These are phyloP conservation scores for Camellia lanceoleosa DNA, from an alignment of 148 eudicot species.

Conservation along the genomic window DNA sequence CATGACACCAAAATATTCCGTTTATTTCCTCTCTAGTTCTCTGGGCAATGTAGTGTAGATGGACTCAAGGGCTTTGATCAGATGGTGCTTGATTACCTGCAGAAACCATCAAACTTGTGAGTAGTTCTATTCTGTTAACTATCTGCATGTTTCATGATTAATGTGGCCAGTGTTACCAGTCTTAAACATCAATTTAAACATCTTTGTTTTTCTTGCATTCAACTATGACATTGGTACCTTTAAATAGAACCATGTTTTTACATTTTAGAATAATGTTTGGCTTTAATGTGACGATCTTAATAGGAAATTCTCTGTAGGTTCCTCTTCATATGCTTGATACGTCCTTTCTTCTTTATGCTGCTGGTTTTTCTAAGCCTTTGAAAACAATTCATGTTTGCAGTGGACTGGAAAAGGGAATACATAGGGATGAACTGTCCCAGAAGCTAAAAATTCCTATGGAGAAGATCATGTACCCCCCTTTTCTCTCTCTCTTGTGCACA, in stretches of 20 bases:
- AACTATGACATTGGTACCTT: not conserved
- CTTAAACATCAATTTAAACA: not conserved
- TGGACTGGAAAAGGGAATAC: constrained; percentile 71
- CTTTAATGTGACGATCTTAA: not conserved
- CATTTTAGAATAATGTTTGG: not conserved
- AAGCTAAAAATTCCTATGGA: constrained; percentile 60
- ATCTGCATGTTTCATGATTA: not conserved
- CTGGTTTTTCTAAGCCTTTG: not conserved
- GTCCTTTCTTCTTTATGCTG: not conserved
- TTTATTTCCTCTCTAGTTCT: constrained; percentile 25
- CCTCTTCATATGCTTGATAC: not conserved
- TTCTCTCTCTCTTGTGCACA: constrained; percentile 9
- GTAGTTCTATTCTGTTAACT: constrained; percentile 19
- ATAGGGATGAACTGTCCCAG: constrained; percentile 66
- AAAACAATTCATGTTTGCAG: constrained; percentile 30
- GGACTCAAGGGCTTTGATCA: constrained; percentile 69
- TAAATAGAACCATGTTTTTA: not conserved
- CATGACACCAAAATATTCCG: not conserved
- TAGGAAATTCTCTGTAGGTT: not conserved
- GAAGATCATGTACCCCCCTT: constrained; percentile 59
- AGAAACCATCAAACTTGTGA: constrained; percentile 65
- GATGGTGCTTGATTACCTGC: constrained; percentile 63
- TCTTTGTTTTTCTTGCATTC: not conserved
- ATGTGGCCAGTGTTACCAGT: not conserved
- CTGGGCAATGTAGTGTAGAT: constrained; percentile 59